phyloP scores from a whole-genome alignment of 1,284 basidiomycete species.

The Irpex rosettiformis region DNA sequence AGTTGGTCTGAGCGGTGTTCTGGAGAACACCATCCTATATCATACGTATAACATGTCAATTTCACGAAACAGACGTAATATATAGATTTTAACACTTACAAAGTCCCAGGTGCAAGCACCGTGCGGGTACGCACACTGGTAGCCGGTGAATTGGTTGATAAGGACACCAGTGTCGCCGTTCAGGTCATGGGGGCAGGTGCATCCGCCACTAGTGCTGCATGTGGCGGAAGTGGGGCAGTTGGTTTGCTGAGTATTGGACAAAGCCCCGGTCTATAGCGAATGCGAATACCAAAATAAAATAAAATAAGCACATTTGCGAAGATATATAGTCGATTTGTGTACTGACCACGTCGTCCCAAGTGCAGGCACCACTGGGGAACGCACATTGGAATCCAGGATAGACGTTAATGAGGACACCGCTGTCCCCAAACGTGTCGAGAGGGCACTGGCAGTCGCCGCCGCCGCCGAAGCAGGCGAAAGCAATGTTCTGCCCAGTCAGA shows the following conservation, averaged over 20 bases:
- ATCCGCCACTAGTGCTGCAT: conserved; percentile 15
- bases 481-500: conserved; percentile 12
- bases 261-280: conserved; percentile 12
- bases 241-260: conserved; percentile 20
- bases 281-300: not conserved
- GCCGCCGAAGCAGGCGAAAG: conserved; percentile 18
- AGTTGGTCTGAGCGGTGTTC: conserved; percentile 20
- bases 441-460: conserved; percentile 18
- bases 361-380: conserved; percentile 21
- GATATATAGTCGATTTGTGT: no score
- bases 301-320: not conserved
- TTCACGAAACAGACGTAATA: not conserved
- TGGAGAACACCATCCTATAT: conserved; percentile 16
- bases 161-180: conserved; percentile 19
- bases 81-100: conserved; percentile 16
- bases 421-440: conserved; percentile 14
- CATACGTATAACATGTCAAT: not conserved
- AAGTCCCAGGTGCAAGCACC: conserved; percentile 24
- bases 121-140: conserved; percentile 23
- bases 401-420: conserved; percentile 22
- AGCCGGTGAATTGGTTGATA: conserved; percentile 23
- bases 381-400: conserved; percentile 23
- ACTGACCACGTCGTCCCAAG: conserved; percentile 16
- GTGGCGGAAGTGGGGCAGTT: conserved; percentile 21
- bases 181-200: conserved; percentile 20